Evolutionary conservation across 2,329 filamentous ascomycete genomes (phyloP).

Genomic region (Xylaria sp.): DNA sequence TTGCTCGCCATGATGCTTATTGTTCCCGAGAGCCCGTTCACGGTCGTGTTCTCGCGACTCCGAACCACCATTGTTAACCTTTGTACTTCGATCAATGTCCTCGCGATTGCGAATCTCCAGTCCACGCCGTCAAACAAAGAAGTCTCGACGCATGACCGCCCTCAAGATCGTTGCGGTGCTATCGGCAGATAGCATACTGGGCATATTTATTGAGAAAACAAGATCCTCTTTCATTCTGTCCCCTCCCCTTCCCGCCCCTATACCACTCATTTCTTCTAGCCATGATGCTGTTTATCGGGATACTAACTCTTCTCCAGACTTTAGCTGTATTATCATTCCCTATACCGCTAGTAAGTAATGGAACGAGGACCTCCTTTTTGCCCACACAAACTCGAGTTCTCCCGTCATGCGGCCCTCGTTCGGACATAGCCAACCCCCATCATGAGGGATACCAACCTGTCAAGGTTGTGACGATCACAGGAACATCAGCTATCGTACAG

Average conservation of each 20-base stretch:
- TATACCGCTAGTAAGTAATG: conserved; percentile 9
- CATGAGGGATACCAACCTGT: conserved; percentile 27
- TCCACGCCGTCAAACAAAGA: not conserved
- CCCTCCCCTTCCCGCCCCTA: not conserved
- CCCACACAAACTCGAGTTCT: not conserved
- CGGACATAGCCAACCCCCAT: conserved; percentile 13
- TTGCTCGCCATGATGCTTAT: conserved; percentile 9
- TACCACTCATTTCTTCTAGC: conserved; percentile 7
- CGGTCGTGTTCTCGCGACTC: not conserved
- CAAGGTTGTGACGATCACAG: conserved; percentile 31
- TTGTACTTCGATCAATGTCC: not conserved
- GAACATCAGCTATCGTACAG: conserved; percentile 32
- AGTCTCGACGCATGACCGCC: not conserved
- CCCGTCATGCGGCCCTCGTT: conserved; percentile 17
- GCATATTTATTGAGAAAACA: conserved; percentile 10
- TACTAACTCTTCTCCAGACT: conserved; percentile 30
- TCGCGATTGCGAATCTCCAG: not conserved
- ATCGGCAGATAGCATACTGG: conserved; percentile 2
- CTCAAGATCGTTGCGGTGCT: not conserved
- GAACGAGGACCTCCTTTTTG: not conserved
- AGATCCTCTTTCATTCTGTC: not conserved
- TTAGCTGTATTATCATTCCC: conserved; percentile 20
- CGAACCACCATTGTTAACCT: not conserved
- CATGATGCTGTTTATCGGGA: conserved; percentile 25
- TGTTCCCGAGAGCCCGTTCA: not conserved